These are phyloP conservation scores for Mortierella alpina DNA, from an alignment of 192 early-diverging fungal genomes.

Conservation along the genomic window DNA sequence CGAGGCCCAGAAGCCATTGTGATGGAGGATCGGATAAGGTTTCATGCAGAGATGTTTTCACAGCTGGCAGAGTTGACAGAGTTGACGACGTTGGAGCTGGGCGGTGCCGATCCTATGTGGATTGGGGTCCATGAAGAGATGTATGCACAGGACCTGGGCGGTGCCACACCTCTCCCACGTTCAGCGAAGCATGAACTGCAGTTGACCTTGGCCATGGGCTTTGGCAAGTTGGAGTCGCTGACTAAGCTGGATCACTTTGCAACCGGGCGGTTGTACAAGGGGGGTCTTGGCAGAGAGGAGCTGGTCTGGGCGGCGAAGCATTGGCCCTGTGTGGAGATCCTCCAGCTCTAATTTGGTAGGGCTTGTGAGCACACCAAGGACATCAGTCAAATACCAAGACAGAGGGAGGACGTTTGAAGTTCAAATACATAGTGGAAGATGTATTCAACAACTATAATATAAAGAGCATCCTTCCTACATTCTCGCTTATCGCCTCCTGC, in stretches of 20 bases:
- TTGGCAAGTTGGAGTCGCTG: background rate
- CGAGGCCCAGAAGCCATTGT: background rate
- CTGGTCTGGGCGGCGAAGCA: background rate
- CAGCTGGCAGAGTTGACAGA: slow-evolving; percentile 16
- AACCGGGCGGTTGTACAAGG: background rate
- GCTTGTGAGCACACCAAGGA: no score
- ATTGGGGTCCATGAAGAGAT: background rate
- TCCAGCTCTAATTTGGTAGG: no score
- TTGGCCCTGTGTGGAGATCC: background rate
- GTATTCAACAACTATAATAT: no score
- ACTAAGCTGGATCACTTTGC: background rate
- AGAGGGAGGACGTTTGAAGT: no score
- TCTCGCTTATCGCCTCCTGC: no score
- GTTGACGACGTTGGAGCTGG: slow-evolving; percentile 4
- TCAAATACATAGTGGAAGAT: no score
- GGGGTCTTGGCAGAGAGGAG: background rate
- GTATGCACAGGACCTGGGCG: no score
- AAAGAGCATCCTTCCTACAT: no score
- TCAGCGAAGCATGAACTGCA: background rate
- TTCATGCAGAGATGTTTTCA: slow-evolving; percentile 4
- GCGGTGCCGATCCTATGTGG: background rate
- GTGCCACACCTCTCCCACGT: no score
- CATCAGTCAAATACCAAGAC: no score
- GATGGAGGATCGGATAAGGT: background rate
- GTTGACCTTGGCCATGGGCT: background rate